Conservation (phyloP, 1,284 basidiomycete species). For the Cutaneotrichosporon cutaneum region DNA sequence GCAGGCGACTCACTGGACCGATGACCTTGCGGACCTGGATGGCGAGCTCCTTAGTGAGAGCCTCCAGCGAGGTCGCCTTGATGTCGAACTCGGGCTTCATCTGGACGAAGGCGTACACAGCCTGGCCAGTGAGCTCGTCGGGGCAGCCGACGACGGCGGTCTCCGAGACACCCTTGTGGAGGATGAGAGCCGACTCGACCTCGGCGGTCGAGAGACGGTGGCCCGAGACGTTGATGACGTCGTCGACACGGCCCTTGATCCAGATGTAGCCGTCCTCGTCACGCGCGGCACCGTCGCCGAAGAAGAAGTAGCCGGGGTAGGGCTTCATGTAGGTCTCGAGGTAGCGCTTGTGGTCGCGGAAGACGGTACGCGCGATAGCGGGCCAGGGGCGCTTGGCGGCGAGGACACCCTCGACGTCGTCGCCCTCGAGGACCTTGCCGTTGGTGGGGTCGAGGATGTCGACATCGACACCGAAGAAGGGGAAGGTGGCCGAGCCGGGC, state of each 20-base stretch:
- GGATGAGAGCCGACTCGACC: conserved; percentile 92
- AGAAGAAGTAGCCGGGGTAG: conserved; percentile 69
- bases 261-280: conserved; percentile 96
- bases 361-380: conserved; percentile 91
- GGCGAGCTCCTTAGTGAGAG: conserved; percentile 80
- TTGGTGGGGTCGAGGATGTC: conserved; percentile 75
- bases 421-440: conserved; percentile 68
- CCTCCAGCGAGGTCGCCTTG: conserved; percentile 66
- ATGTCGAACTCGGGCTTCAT: conserved; percentile 73
- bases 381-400: conserved; percentile 89
- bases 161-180: conserved; percentile 93
- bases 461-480: conserved; percentile 94
- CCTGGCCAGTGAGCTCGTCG: conserved; percentile 75
- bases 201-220: conserved; percentile 96
- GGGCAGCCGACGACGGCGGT: conserved; percentile 87
- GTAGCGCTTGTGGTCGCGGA: conserved; percentile 85
- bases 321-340: conserved; percentile 89
- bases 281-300: conserved; percentile 91
- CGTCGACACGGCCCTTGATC: conserved; percentile 96
- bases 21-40: conserved; percentile 95
- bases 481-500: conserved; percentile 92
- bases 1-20: conserved; percentile 91
- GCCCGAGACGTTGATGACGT: conserved; percentile 71
- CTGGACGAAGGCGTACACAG: conserved; percentile 74
- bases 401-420: conserved; percentile 87